These are phyloP conservation scores for Septoria linicola DNA, from an alignment of 2,329 filamentous ascomycete genomes.

Conservation along the genomic window DNA sequence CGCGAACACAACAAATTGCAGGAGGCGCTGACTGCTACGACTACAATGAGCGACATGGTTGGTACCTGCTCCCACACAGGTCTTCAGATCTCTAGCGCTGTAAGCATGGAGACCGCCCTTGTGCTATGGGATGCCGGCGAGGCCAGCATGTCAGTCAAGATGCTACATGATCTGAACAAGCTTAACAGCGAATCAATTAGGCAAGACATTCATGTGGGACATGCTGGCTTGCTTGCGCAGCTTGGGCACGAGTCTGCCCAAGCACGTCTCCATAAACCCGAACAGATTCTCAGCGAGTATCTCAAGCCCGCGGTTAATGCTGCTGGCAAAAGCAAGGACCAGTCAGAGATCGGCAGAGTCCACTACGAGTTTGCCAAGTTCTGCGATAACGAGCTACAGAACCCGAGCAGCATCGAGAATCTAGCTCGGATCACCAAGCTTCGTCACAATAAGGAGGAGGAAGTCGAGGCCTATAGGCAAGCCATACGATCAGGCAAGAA, in stretches of 20 bases:
- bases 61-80: conserved; percentile 66
- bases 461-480: conserved; percentile 70
- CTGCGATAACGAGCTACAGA: conserved; percentile 90
- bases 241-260: conserved; percentile 86
- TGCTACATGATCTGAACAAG: conserved; percentile 73
- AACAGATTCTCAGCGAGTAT: conserved; percentile 83
- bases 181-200: conserved; percentile 58
- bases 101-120: conserved; percentile 79
- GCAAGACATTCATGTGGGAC: conserved; percentile 70
- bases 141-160: conserved; percentile 80
- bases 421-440: conserved; percentile 76
- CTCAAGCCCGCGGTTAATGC: conserved; percentile 80
- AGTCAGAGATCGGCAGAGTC: conserved; percentile 77
- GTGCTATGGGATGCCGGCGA: conserved; percentile 95
- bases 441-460: conserved; percentile 74
- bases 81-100: conserved; percentile 71
- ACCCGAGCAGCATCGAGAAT: conserved; percentile 80
- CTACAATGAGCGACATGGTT: conserved; percentile 77
- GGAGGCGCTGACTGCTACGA: conserved; percentile 82
- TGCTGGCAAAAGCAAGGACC: conserved; percentile 65
- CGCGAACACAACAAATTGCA: conserved; percentile 79
- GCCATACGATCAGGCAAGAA: conserved; percentile 51
- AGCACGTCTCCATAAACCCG: conserved; percentile 85
- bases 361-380: conserved; percentile 95
- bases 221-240: conserved; percentile 78